Conservation (phyloP, 1,284 basidiomycete species). For the Pseudozyma sp. region DNA sequence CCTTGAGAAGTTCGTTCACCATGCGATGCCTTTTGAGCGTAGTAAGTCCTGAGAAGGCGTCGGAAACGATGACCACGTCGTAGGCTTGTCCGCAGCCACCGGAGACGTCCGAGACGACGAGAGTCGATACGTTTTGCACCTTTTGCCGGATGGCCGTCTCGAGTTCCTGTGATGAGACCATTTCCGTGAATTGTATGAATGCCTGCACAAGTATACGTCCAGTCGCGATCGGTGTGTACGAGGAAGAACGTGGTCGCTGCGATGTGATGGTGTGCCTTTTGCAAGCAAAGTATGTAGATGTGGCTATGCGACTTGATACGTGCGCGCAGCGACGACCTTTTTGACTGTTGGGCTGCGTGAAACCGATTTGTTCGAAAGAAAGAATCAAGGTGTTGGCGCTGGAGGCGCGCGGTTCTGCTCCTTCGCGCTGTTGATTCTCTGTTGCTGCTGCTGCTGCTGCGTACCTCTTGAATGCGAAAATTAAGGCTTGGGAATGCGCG, state of each 20-base stretch:
- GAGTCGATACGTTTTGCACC: slow-evolving; percentile 55
- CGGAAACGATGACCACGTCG: slow-evolving; percentile 66
- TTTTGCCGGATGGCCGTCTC: slow-evolving; percentile 65
- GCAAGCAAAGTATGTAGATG: neutral
- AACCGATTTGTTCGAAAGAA: neutral
- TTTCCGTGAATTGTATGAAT: slow-evolving; percentile 12
- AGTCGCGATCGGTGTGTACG: neutral
- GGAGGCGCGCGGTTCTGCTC: neutral
- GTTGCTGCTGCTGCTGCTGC: neutral
- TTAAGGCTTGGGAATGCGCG: slow-evolving; percentile 1
- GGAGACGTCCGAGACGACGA: slow-evolving; percentile 67
- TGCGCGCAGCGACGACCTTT: neutral
- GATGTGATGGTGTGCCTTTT: neutral
- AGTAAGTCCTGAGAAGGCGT: slow-evolving; percentile 61
- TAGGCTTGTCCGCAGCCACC: slow-evolving; percentile 68
- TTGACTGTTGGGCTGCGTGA: neutral
- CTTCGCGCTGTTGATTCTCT: neutral
- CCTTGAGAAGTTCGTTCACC: slow-evolving; percentile 70
- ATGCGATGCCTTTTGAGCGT: slow-evolving; percentile 67
- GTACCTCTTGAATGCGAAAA: neutral
- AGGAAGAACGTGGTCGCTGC: slow-evolving; percentile 1
- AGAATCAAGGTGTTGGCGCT: neutral
- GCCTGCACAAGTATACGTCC: neutral
- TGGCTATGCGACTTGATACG: neutral
- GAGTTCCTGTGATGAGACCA: slow-evolving; percentile 66